These are phyloP conservation scores for Euphorbia lathyris DNA, from an alignment of 345 rosid genomes.

Conservation along the genomic window DNA sequence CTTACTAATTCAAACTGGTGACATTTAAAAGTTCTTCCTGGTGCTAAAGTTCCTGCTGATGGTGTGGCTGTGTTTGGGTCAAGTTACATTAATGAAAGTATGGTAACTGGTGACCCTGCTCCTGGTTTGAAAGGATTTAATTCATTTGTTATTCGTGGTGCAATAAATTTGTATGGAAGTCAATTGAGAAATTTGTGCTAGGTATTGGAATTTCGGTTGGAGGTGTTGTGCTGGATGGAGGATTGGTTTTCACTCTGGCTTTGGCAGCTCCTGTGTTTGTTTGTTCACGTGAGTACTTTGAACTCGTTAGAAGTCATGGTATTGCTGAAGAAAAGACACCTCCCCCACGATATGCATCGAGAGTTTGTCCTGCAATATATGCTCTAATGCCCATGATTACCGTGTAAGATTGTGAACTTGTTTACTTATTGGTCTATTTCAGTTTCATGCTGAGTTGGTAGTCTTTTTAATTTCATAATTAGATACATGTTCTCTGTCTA, in stretches of 20 bases:
- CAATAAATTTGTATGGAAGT: conserved; percentile 97
- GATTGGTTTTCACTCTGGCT: no score
- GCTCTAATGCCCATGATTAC: conserved; percentile 81
- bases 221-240: no score
- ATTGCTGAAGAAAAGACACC: conserved; percentile 92
- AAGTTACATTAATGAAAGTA: conserved; percentile 91
- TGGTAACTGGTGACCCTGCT: conserved; percentile 95
- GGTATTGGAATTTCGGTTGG: no score
- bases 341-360: conserved; percentile 86
- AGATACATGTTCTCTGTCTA: background rate
- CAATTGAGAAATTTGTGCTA: no score
- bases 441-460: background rate
- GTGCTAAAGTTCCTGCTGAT: conserved; percentile 93
- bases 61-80: conserved; percentile 94
- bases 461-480: background rate
- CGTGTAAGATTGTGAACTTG: conserved; percentile 45
- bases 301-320: conserved; percentile 76
- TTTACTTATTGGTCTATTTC: background rate
- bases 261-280: no score
- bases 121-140: conserved; percentile 75
- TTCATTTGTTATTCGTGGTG: conserved; percentile 83
- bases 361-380: conserved; percentile 79
- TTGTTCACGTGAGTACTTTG: no score
- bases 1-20: conserved; percentile 89
- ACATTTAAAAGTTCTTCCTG: conserved; percentile 93